Conservation (phyloP, 1,284 basidiomycete species). For the Naganishia sp. region DNA sequence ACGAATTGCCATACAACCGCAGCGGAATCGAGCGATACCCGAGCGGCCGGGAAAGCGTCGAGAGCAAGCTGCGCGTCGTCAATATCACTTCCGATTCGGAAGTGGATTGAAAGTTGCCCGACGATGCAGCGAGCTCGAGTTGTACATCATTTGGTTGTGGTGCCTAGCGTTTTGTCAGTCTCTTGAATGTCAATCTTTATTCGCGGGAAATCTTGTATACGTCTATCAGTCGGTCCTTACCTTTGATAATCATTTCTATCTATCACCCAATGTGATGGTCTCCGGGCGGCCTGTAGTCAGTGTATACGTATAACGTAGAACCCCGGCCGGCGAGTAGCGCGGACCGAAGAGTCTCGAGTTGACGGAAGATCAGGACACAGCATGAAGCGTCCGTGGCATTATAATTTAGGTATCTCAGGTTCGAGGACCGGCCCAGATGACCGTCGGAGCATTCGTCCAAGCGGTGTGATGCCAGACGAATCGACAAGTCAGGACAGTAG, state of each 20-base stretch:
- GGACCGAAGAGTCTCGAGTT: no score
- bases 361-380: no score
- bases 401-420: no score
- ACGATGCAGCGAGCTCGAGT: neutral
- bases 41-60: conserved; percentile 31
- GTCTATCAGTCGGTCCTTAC: conserved; percentile 4
- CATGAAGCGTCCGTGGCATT: no score
- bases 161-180: neutral
- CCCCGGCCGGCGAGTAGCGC: no score
- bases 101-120: neutral
- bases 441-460: no score
- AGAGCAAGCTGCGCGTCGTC: conserved; percentile 40
- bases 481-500: no score
- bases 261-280: neutral
- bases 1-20: conserved; percentile 18
- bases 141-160: conserved; percentile 1
- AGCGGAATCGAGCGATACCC: conserved; percentile 26
- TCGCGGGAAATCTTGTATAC: conserved; percentile 6
- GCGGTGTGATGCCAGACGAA: no score
- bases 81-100: conserved; percentile 33
- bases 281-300: no score
- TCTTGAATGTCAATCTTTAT: neutral
- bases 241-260: conserved; percentile 6
- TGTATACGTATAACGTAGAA: neutral
- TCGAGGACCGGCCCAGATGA: no score